A percentile compares a stretch with the other conserved stretches of the same genome.
phyloP scores from a whole-genome alignment of 2,329 filamentous ascomycete genomes.

The Penicillium capsulatum region DNA sequence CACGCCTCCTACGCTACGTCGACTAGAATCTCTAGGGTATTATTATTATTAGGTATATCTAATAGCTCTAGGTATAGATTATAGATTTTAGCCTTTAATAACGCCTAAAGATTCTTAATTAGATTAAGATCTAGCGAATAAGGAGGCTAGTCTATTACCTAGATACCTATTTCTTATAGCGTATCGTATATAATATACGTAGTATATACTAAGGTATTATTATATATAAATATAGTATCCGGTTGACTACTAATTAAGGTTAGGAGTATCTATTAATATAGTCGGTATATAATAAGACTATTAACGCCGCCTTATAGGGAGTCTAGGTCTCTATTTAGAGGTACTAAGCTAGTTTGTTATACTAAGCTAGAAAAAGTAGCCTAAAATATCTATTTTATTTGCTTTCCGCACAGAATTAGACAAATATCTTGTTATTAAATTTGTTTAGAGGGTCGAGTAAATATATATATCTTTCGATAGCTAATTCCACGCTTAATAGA shows the following conservation, averaged over 20 bases:
- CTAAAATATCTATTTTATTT: constrained; percentile 19
- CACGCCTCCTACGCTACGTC: background rate
- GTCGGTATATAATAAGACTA: constrained; percentile 7
- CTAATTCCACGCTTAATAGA: constrained; percentile 8
- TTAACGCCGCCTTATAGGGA: constrained; percentile 5
- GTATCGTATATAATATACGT: constrained; percentile 6
- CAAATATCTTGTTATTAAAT: constrained; percentile 5
- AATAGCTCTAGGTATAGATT: constrained; percentile 8
- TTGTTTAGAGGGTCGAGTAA: constrained; percentile 6
- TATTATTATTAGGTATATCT: constrained; percentile 3
- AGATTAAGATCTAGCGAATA: constrained; percentile 17
- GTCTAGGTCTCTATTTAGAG: constrained; percentile 7
- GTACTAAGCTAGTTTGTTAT: constrained; percentile 6
- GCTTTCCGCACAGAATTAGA: background rate
- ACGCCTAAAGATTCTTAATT: constrained; percentile 17
- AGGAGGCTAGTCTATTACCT: constrained; percentile 13
- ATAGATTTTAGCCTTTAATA: constrained; percentile 10
- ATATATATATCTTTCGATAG: constrained; percentile 6
- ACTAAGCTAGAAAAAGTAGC: constrained; percentile 8
- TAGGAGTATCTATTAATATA: constrained; percentile 13
- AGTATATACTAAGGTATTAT: constrained; percentile 10
- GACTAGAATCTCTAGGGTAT: constrained; percentile 2
- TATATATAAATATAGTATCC: constrained; percentile 13
- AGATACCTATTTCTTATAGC: constrained; percentile 4
- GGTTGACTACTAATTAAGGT: constrained; percentile 4